These are phyloP conservation scores for Benincasa hispida DNA, from an alignment of 306 rosid genomes.

Conservation along the genomic window DNA sequence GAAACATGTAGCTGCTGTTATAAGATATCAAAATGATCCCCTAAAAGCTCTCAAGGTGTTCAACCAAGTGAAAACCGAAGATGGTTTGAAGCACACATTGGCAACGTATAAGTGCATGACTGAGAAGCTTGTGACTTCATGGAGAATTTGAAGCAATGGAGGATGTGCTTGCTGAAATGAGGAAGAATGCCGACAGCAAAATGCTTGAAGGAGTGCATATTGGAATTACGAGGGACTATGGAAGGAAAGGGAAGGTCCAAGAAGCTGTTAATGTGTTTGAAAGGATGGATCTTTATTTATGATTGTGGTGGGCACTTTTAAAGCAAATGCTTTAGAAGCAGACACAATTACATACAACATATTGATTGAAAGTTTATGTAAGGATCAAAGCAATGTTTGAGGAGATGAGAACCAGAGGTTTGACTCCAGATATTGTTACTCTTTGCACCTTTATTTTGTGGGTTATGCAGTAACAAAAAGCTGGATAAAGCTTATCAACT, in stretches of 20 bases:
- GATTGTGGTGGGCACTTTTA: constrained; percentile 22
- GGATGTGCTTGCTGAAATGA: constrained; percentile 40
- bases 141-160: constrained; percentile 72
- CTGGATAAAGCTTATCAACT: constrained; percentile 56
- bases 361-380: no score
- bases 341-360: no score
- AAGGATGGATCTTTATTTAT: constrained; percentile 73
- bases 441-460: constrained; percentile 57
- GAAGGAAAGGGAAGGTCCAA: constrained; percentile 67
- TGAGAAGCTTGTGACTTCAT: constrained; percentile 68
- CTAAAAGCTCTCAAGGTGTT: constrained; percentile 65
- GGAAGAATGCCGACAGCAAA: constrained; percentile 34
- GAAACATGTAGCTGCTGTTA: constrained; percentile 62
- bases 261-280: constrained; percentile 72
- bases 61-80: constrained; percentile 54
- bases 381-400: constrained; percentile 10
- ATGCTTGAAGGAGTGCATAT: constrained; percentile 64
- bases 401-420: constrained; percentile 46
- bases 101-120: constrained; percentile 57
- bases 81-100: constrained; percentile 64
- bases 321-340: no score
- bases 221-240: constrained; percentile 62
- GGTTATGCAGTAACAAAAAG: constrained; percentile 54
- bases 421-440: constrained; percentile 58
- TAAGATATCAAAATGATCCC: constrained; percentile 54